phyloP scores from a whole-genome alignment of 805 yeast species.

The Hanseniaspora clermontiae region DNA sequence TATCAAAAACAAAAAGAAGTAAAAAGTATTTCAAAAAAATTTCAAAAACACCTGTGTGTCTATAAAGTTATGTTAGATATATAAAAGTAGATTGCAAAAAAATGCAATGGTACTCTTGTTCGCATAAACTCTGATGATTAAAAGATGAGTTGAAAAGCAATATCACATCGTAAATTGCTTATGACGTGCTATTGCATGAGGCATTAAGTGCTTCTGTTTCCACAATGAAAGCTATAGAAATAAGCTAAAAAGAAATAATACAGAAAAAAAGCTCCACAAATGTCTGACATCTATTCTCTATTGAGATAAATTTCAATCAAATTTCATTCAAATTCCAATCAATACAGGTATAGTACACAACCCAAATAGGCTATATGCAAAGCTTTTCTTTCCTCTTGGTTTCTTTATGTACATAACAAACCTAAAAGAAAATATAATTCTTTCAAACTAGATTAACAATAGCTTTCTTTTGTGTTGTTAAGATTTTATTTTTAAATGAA shows the following conservation, averaged over 20 bases:
- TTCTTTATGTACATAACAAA: neutral
- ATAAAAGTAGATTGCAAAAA: neutral
- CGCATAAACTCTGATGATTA: slow-evolving; percentile 2
- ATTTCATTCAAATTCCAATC: slow-evolving; percentile 12
- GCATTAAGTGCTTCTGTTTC: neutral
- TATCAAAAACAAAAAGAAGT: no score
- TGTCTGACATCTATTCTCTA: slow-evolving; percentile 13
- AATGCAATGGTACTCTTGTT: neutral
- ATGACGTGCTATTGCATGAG: neutral
- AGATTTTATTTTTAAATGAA: neutral
- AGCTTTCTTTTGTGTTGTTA: neutral
- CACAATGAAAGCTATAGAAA: neutral
- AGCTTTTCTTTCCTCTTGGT: slow-evolving; percentile 1
- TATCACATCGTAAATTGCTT: neutral
- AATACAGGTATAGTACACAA: slow-evolving; percentile 14
- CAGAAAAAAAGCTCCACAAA: slow-evolving; percentile 12
- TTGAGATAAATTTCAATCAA: slow-evolving; percentile 13
- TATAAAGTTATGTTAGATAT: neutral
- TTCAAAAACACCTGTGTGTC: neutral
- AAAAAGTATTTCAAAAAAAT: no score
- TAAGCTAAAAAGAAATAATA: neutral
- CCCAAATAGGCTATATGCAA: slow-evolving; percentile 5
- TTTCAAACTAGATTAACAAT: slow-evolving; percentile 6
- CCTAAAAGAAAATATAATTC: slow-evolving; percentile 1
- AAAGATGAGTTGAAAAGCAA: slow-evolving; percentile 3